Conservation (phyloP, 768 basidiomycete species). For the Trametes cubensis region DNA sequence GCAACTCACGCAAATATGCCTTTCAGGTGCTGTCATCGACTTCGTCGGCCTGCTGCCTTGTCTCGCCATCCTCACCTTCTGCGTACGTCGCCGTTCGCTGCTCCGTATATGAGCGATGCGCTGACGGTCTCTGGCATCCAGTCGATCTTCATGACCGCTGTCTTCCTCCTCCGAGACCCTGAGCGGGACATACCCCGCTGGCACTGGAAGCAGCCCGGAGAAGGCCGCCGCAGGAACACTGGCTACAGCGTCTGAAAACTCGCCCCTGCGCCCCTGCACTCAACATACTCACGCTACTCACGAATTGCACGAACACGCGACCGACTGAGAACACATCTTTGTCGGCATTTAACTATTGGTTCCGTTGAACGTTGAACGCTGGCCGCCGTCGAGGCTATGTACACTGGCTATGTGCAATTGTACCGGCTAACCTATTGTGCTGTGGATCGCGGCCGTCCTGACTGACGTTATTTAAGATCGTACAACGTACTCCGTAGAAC, state of each 20-base stretch:
- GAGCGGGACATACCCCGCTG: slow-evolving; percentile 18
- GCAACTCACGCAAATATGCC: background rate
- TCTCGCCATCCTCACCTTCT: slow-evolving; percentile 21
- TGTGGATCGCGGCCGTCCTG: no score
- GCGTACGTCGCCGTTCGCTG: slow-evolving; percentile 1
- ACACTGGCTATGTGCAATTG: no score
- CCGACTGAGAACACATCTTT: background rate
- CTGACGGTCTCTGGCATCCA: background rate
- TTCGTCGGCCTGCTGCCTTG: slow-evolving; percentile 23
- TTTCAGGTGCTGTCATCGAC: slow-evolving; percentile 20
- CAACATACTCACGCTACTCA: background rate
- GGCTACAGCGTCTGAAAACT: background rate
- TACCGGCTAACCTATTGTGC: no score
- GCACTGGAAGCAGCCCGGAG: slow-evolving; percentile 10
- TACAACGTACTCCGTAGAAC: no score
- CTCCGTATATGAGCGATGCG: background rate
- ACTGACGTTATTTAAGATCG: no score
- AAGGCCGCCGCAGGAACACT: slow-evolving; percentile 9
- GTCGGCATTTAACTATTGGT: background rate
- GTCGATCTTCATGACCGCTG: slow-evolving; percentile 25
- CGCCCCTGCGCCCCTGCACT: background rate
- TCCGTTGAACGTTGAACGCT: no score
- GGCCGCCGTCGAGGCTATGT: no score
- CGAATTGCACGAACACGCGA: no score
- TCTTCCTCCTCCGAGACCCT: slow-evolving; percentile 24